Percentiles rank a stretch among this genome's conserved stretches.
phyloP scores from a whole-genome alignment of 495 filamentous ascomycete species.

The Podospora australis region DNA sequence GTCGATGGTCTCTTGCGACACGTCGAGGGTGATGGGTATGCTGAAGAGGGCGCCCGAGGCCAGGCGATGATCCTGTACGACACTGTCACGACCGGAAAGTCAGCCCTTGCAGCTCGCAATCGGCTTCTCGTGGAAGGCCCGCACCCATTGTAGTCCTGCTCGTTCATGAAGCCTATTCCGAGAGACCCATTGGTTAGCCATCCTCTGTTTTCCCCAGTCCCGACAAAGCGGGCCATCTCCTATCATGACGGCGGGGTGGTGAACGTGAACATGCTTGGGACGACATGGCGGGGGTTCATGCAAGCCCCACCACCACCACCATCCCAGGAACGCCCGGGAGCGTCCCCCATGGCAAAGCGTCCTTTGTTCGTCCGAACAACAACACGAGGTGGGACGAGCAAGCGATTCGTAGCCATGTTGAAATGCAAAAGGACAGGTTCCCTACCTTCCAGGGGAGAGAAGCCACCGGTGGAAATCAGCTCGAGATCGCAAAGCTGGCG shows the following conservation, averaged over 20 bases:
- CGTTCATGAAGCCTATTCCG: conserved; percentile 81
- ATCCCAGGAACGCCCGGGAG: conserved; percentile 2
- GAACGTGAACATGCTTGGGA: conserved; percentile 3
- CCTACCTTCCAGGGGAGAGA: conserved; percentile 92
- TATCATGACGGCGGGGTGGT: background rate
- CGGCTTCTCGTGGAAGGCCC: conserved; percentile 10
- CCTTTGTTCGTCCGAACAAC: background rate
- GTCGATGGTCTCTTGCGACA: conserved; percentile 65
- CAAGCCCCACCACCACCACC: conserved; percentile 19
- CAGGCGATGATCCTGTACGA: conserved; percentile 79
- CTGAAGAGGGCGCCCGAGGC: conserved; percentile 87
- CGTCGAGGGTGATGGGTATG: conserved; percentile 94
- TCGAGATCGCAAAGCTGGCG: conserved; percentile 96
- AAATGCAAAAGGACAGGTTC: conserved; percentile 15
- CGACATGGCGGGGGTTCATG: conserved; percentile 24
- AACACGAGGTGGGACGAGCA: background rate
- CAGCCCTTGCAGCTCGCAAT: conserved; percentile 12
- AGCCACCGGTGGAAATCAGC: conserved; percentile 91
- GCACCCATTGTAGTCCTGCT: conserved; percentile 93
- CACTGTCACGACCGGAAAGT: conserved; percentile 43
- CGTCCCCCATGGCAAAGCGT: background rate
- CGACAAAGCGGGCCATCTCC: background rate
- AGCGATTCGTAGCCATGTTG: background rate
- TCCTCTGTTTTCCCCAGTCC: background rate
- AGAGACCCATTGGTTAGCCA: conserved; percentile 13